Evolutionary conservation across 2,329 filamentous ascomycete genomes (phyloP).

Genomic region (Fusarium praegraminearum): DNA sequence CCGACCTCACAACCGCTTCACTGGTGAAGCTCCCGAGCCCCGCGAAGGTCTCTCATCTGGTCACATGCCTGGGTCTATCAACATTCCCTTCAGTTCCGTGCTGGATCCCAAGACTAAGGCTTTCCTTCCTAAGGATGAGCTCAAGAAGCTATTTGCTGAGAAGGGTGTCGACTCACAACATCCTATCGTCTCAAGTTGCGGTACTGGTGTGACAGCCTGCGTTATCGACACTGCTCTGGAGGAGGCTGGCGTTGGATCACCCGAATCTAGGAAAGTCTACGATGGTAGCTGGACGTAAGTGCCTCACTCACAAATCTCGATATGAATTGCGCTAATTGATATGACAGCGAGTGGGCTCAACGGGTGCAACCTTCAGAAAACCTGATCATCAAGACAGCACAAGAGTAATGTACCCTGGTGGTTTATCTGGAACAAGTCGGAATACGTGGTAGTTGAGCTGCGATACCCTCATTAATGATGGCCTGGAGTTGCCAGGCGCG

Average conservation of each 20-base stretch:
- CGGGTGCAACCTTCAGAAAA: constrained; percentile 71
- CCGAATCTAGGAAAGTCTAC: constrained; percentile 80
- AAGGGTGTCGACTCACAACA: constrained; percentile 83
- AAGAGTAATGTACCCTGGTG: constrained; percentile 36
- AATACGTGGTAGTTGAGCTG: constrained; percentile 41
- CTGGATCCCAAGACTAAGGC: constrained; percentile 87
- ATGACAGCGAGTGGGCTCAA: constrained; percentile 73
- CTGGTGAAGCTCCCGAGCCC: constrained; percentile 86
- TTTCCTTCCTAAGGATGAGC: constrained; percentile 76
- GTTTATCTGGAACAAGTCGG: constrained; percentile 32
- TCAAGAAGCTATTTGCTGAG: constrained; percentile 80
- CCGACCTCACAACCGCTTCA: constrained; percentile 81
- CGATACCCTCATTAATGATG: constrained; percentile 51
- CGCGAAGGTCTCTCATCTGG: constrained; percentile 87
- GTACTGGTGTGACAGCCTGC: constrained; percentile 93
- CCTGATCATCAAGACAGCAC: constrained; percentile 68
- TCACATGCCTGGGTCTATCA: constrained; percentile 90
- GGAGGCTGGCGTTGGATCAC: constrained; percentile 78
- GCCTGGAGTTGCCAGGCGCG: constrained; percentile 45
- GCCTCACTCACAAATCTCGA: not conserved
- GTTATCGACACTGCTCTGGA: constrained; percentile 88
- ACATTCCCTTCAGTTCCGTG: constrained; percentile 81
- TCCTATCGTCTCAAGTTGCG: constrained; percentile 89
- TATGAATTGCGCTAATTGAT: constrained; percentile 46
- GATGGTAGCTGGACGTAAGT: constrained; percentile 98